These are phyloP conservation scores for Trichoderma simmonsii DNA, from an alignment of 2,329 filamentous ascomycete species.

Conservation along the genomic window DNA sequence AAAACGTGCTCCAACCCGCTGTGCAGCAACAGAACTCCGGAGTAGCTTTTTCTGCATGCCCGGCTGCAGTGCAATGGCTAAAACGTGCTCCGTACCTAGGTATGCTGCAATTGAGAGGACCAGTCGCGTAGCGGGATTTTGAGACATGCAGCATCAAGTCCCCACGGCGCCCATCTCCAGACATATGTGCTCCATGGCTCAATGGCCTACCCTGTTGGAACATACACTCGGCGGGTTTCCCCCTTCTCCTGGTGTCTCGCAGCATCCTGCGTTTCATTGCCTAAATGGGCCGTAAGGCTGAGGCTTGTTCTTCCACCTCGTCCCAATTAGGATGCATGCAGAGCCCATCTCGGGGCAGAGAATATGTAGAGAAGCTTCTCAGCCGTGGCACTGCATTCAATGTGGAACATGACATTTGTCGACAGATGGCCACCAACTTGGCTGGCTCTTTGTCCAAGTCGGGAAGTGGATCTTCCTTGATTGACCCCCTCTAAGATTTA, in stretches of 20 bases:
- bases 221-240: not conserved
- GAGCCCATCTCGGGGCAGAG: not conserved
- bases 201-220: not conserved
- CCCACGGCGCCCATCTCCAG: not conserved
- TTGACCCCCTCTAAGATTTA: not conserved
- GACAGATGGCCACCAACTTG: not conserved
- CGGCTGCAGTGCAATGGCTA: not conserved
- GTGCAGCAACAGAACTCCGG: not conserved
- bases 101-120: not conserved
- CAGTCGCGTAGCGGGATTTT: not conserved
- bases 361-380: not conserved
- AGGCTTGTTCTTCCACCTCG: not conserved
- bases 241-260: not conserved
- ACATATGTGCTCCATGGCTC: not conserved
- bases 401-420: not conserved
- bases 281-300: slow-evolving; percentile 6
- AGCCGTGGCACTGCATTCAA: not conserved
- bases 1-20: not conserved
- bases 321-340: not conserved
- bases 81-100: not conserved
- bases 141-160: not conserved
- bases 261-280: not conserved
- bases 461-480: not conserved
- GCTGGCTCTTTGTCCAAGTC: not conserved
- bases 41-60: not conserved